Base-by-base conservation (phyloP, 106 monocot genomes). In the Acorus gramineus region DNA sequence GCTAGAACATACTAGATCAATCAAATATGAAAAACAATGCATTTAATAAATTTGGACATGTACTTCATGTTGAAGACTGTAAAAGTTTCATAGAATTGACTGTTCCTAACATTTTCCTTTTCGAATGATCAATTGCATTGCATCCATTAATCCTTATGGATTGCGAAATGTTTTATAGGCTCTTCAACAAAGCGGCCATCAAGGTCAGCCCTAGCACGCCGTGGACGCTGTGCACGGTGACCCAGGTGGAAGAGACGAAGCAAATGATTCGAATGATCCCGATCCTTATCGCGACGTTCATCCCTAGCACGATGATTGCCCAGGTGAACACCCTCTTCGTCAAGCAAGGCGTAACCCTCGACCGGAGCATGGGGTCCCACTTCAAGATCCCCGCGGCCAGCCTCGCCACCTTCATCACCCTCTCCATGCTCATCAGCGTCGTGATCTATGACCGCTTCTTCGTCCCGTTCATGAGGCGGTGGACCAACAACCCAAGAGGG, bases 231-330 rank as follows among this genome's bases (percentile, higher is more conserved):
- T 66, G 79, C 70, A 61, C 86, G 14, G 79, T 86, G 44, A 86
- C 86, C 3, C 72, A 86, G 46, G 76, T 82, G 52, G 86, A 86
- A 60, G 86, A 86, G 76, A 86, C 86, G 28, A 86, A 86, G 76
- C 72, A 66, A 59, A 86, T 86, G 44, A 57, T 86, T 1, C 66
- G 76, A 44, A 86, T 86, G 86, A 69, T 86, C 5, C 86, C 83
- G 3, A 53, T 86, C 14, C 61, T 82, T 47, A 0, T 78, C 46
- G 47, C 70, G n/a, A 77, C 80, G 4, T 74, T 87, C 71, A 44
- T 87, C 44, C 87, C 87, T 4, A 80, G 80, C 74, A 65, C 71
- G 3, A 77, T 74, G 77, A 2, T 68, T 3, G 86, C 83, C 4
- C 83, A 86, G 68, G 43, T 79, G 42, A 71, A 71, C 73, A 86